These are phyloP conservation scores for Gossypium davidsonii DNA, from an alignment of 441 rosid species.

Conservation along the genomic window DNA sequence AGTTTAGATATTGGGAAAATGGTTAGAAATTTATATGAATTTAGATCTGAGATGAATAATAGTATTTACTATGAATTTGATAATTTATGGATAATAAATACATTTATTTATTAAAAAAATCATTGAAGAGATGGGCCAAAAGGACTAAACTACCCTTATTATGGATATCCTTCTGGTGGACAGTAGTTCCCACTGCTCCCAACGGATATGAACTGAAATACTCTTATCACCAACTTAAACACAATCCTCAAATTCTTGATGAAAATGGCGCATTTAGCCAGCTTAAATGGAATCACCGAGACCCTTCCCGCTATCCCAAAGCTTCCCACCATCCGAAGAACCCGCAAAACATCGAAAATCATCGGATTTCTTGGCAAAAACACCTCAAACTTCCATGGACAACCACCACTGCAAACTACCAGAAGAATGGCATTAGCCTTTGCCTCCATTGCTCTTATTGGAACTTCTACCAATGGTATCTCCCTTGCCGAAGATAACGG, in stretches of 20 bases:
- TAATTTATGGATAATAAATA: too few species aligned
- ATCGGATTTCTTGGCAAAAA: slow-evolving; percentile 22
- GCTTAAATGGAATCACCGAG: slow-evolving; percentile 33
- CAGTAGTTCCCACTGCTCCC: slow-evolving; percentile 15
- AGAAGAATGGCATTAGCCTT: slow-evolving; percentile 52
- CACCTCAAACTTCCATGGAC: slow-evolving; percentile 19
- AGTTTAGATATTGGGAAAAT: too few species aligned
- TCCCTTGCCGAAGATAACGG: slow-evolving; percentile 69
- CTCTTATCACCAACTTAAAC: background rate
- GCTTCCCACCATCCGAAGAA: slow-evolving; percentile 22
- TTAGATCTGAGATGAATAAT: too few species aligned
- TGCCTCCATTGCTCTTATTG: slow-evolving; percentile 44
- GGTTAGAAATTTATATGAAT: too few species aligned
- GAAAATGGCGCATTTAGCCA: slow-evolving; percentile 43
- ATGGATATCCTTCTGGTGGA: slow-evolving; percentile 47
- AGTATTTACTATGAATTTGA: too few species aligned
- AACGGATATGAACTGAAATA: slow-evolving; percentile 28
- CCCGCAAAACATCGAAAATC: slow-evolving; percentile 25
- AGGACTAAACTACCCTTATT: slow-evolving; percentile 30
- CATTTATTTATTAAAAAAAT: background rate
- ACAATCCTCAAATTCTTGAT: background rate
- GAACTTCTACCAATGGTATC: slow-evolving; percentile 23
- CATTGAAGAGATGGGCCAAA: background rate
- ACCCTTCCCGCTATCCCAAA: slow-evolving; percentile 29
- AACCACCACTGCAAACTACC: slow-evolving; percentile 29